These are phyloP conservation scores for Bolboschoenus planiculmis DNA, from an alignment of 176 grass and related monocot species.

Conservation along the genomic window DNA sequence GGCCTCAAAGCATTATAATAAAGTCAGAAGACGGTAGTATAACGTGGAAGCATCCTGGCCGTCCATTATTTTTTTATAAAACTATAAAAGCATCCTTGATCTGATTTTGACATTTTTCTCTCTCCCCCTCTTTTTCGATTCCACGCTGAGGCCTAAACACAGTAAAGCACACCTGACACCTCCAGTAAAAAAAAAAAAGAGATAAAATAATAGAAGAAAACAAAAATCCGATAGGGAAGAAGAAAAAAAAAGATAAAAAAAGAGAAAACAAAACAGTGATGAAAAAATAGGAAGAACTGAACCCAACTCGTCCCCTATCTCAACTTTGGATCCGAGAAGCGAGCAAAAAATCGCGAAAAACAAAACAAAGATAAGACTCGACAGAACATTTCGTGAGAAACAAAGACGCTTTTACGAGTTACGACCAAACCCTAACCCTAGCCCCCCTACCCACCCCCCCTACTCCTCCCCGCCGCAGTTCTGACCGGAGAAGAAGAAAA, in stretches of 20 bases:
- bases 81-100: slow-evolving; percentile 15
- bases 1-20: too few species aligned
- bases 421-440: slow-evolving; percentile 94
- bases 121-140: background rate
- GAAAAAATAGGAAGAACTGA: slow-evolving; percentile 23
- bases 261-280: background rate
- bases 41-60: slow-evolving; percentile 6
- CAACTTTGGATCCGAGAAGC: slow-evolving; percentile 64
- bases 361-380: slow-evolving; percentile 30
- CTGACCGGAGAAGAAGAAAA: slow-evolving; percentile 17
- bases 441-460: slow-evolving; percentile 12
- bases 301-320: slow-evolving; percentile 28
- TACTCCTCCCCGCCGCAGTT: slow-evolving; percentile 29
- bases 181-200: background rate
- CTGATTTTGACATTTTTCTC: background rate
- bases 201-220: background rate
- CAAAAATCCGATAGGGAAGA: background rate
- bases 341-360: slow-evolving; percentile 50
- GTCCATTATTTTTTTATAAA: background rate
- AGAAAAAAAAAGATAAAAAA: slow-evolving; percentile 2
- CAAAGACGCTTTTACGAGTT: slow-evolving; percentile 20
- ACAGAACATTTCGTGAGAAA: slow-evolving; percentile 19
- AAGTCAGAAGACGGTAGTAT: too few species aligned
- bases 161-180: background rate
- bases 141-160: background rate